Conservation (phyloP, 768 basidiomycete genomes). For the Udeniomyces megalosporus region DNA sequence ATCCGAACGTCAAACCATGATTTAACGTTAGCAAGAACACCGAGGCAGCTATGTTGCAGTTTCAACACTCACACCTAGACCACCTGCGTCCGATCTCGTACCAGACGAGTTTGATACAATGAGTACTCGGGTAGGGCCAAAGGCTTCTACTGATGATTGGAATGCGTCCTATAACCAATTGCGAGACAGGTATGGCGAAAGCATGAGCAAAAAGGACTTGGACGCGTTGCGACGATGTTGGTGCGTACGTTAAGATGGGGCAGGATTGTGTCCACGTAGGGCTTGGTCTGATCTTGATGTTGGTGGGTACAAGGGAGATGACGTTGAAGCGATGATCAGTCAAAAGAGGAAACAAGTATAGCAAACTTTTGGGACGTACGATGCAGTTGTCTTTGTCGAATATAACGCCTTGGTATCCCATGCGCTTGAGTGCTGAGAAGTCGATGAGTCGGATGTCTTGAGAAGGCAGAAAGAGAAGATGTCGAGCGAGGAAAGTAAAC, state of each 20-base stretch:
- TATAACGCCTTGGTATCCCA: conserved; percentile 75
- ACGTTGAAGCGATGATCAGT: background rate
- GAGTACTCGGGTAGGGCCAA: conserved; percentile 63
- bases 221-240: background rate
- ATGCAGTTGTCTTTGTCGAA: conserved; percentile 98
- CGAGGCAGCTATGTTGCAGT: no score
- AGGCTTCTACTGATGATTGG: conserved; percentile 51
- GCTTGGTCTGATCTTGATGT: conserved; percentile 48
- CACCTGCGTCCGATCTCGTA: conserved; percentile 49
- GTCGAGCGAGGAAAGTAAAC: background rate
- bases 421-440: conserved; percentile 37
- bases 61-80: conserved; percentile 52
- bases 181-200: no score
- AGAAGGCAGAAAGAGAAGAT: background rate
- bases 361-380: conserved; percentile 46
- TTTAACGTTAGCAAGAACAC: no score
- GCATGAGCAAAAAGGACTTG: background rate
- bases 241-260: conserved; percentile 52
- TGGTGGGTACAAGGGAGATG: background rate
- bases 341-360: background rate
- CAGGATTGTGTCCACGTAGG: conserved; percentile 56
- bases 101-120: conserved; percentile 93
- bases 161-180: conserved; percentile 46
- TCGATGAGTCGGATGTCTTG: conserved; percentile 25
- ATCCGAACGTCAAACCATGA: background rate